Percentiles rank a stretch among this genome's conserved stretches.
phyloP scores from a whole-genome alignment of 2,329 filamentous ascomycete genomes.

The Helotiales sp. region DNA sequence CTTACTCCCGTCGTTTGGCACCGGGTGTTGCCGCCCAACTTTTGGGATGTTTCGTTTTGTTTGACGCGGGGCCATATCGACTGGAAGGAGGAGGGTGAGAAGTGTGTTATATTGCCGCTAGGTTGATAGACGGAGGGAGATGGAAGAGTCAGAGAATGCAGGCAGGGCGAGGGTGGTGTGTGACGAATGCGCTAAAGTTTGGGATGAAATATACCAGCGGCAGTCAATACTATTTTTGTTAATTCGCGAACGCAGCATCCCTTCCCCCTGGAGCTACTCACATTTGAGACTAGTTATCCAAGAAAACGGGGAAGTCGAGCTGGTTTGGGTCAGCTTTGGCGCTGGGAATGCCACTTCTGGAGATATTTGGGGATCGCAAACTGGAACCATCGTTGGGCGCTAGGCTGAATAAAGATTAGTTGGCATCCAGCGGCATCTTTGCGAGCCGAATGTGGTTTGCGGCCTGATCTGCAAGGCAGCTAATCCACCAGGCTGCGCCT shows the following conservation, averaged over 20 bases:
- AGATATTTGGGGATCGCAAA: too few relatives aligned
- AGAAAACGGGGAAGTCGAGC: too few relatives aligned
- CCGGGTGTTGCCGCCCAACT: constrained; percentile 30
- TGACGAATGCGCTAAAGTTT: neutral
- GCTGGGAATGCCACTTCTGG: too few relatives aligned
- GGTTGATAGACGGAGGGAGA: constrained; percentile 15
- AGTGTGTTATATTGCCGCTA: constrained; percentile 27
- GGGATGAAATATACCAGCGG: neutral
- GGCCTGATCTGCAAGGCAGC: too few relatives aligned
- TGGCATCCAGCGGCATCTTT: too few relatives aligned
- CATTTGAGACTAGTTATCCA: constrained; percentile 26
- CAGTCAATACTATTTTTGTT: constrained; percentile 19
- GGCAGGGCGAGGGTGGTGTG: neutral
- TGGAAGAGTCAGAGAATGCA: constrained; percentile 4
- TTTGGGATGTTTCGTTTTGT: constrained; percentile 34
- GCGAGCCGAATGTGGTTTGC: too few relatives aligned
- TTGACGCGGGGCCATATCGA: constrained; percentile 34
- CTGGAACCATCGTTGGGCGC: too few relatives aligned
- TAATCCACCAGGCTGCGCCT: too few relatives aligned
- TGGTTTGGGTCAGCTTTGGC: too few relatives aligned
- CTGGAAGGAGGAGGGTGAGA: constrained; percentile 28
- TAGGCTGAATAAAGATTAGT: too few relatives aligned
- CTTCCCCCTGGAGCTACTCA: constrained; percentile 24
- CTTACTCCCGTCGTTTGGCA: constrained; percentile 33
- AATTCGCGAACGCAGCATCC: constrained; percentile 26